A percentile compares a stretch with the other conserved stretches of the same genome.
phyloP scores from a whole-genome alignment of 495 filamentous ascomycete species.

The Pseudomonodictys pantanalensis region DNA sequence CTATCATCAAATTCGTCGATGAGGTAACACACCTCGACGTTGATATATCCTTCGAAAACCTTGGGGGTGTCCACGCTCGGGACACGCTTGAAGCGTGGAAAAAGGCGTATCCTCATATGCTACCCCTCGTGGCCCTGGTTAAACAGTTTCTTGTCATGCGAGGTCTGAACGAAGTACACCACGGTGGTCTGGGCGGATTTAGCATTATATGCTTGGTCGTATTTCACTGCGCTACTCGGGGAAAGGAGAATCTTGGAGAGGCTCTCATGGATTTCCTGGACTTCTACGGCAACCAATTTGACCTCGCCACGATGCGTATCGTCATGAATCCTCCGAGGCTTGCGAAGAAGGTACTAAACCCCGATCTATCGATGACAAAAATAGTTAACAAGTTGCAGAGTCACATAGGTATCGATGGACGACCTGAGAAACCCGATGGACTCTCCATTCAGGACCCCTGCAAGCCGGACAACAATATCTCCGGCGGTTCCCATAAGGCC shows the following conservation, averaged over 20 bases:
- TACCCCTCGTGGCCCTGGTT: conserved; percentile 74
- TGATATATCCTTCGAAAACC: conserved; percentile 93
- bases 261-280: conserved; percentile 82
- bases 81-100: conserved; percentile 78
- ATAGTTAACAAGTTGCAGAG: conserved; percentile 6
- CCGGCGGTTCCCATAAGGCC: conserved; percentile 71
- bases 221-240: conserved; percentile 68
- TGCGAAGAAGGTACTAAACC: conserved; percentile 63
- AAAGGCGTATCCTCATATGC: conserved; percentile 73
- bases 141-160: conserved; percentile 92
- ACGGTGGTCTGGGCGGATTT: conserved; percentile 91
- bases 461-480: conserved; percentile 75
- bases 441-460: conserved; percentile 89
- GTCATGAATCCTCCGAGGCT: conserved; percentile 67
- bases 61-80: conserved; percentile 72
- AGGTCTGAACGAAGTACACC: conserved; percentile 82
- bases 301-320: conserved; percentile 65
- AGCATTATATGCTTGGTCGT: conserved; percentile 91
- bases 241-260: conserved; percentile 65
- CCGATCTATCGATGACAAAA: neutral
- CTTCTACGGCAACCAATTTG: conserved; percentile 78
- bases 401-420: conserved; percentile 23
- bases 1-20: conserved; percentile 88
- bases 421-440: conserved; percentile 47
- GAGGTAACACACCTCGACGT: conserved; percentile 68